Percentiles rank a stretch among this genome's conserved stretches.
Evolutionary conservation across 768 basidiomycete species (phyloP).

Genomic region (Vararia minispora): DNA sequence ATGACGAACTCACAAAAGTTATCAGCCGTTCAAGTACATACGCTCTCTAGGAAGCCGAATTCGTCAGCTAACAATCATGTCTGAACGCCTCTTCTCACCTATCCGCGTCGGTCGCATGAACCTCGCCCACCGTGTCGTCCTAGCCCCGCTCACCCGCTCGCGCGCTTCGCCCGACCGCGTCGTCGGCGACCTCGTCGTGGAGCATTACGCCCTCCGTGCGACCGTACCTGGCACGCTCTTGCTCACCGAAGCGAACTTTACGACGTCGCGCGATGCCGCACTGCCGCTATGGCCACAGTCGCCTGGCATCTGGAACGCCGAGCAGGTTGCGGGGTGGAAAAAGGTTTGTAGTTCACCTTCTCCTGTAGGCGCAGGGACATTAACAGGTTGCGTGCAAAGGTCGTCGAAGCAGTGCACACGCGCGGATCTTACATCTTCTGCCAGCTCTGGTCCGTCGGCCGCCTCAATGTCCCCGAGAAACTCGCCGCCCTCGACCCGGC

Average conservation of each 20-base stretch:
- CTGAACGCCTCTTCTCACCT: constrained; percentile 22
- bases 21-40: too few species aligned
- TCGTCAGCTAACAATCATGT: too few species aligned
- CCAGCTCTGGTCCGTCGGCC: constrained; percentile 30
- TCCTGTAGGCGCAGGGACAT: not conserved
- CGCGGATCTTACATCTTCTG: constrained; percentile 22
- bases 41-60: too few species aligned
- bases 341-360: constrained; percentile 9
- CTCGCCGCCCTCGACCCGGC: not conserved
- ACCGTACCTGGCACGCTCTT: constrained; percentile 29
- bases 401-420: constrained; percentile 24
- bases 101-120: constrained; percentile 19
- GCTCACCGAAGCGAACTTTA: constrained; percentile 36
- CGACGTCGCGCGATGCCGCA: constrained; percentile 22
- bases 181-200: constrained; percentile 21
- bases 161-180: constrained; percentile 19
- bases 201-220: constrained; percentile 28
- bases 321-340: constrained; percentile 35
- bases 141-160: constrained; percentile 26
- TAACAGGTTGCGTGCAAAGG: constrained; percentile 5
- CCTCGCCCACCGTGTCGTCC: constrained; percentile 26
- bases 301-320: constrained; percentile 36
- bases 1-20: too few species aligned
- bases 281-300: constrained; percentile 23
- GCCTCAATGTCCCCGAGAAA: constrained; percentile 2